Conservation (phyloP, 1,139 yeast species). For the Kodamaea sp. region DNA sequence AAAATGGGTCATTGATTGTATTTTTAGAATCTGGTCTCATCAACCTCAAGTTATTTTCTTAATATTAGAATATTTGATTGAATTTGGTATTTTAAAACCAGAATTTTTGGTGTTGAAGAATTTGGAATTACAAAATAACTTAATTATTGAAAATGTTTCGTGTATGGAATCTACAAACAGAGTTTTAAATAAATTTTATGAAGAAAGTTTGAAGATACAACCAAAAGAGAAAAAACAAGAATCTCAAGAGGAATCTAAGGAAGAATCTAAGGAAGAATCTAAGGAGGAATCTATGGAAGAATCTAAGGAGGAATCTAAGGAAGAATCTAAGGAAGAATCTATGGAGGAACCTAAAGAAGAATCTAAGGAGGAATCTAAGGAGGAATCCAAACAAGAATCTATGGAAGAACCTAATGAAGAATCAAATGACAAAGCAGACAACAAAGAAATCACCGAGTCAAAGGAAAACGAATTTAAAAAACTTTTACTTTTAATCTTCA, state of each 20-base stretch:
- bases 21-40: conserved; percentile 72
- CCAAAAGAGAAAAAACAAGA: conserved; percentile 9
- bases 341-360: conserved; percentile 3
- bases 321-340: not conserved
- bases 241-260: conserved; percentile 6
- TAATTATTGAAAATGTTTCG: conserved; percentile 41
- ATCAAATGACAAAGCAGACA: not conserved
- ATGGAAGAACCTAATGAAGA: not conserved
- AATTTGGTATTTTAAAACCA: conserved; percentile 45
- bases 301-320: not conserved
- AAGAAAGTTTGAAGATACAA: conserved; percentile 7
- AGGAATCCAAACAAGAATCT: not conserved
- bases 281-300: conserved; percentile 6
- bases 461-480: conserved; percentile 16
- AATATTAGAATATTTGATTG: conserved; percentile 61
- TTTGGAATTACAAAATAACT: conserved; percentile 33
- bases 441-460: conserved; percentile 4
- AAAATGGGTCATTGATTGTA: conserved; percentile 56
- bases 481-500: conserved; percentile 32
- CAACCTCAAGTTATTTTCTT: conserved; percentile 80
- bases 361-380: conserved; percentile 3
- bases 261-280: conserved; percentile 6
- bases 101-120: conserved; percentile 41
- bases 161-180: conserved; percentile 46
- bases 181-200: conserved; percentile 23